Evolutionary conservation across 2,329 filamentous ascomycete genomes (phyloP).

Genomic region (Neofusicoccum laricinum): DNA sequence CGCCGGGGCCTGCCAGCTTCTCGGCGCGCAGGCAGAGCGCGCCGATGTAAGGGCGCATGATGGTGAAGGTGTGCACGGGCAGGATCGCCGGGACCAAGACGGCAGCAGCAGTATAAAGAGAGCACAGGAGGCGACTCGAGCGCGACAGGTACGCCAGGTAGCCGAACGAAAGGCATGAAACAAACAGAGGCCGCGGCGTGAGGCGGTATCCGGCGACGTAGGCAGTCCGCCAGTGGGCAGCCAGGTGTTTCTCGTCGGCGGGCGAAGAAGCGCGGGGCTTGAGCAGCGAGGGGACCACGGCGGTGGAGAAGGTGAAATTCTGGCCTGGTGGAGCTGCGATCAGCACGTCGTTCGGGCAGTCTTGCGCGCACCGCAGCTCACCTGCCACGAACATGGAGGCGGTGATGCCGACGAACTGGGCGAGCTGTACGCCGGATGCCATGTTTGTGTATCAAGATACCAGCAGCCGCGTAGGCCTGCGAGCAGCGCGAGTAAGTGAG

Average conservation of each 20-base stretch:
- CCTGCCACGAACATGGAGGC: slow-evolving; percentile 5
- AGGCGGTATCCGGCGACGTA: slow-evolving; percentile 1
- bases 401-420: slow-evolving; percentile 12
- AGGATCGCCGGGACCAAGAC: slow-evolving; percentile 2
- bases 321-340: neutral
- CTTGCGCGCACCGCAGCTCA: neutral
- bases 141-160: neutral
- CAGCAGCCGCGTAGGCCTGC: neutral
- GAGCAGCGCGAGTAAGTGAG: neutral
- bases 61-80: slow-evolving; percentile 8
- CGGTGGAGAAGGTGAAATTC: slow-evolving; percentile 1
- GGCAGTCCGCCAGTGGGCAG: slow-evolving; percentile 2
- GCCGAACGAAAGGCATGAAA: neutral
- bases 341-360: neutral
- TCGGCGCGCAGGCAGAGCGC: slow-evolving; percentile 8
- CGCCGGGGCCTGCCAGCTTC: slow-evolving; percentile 4
- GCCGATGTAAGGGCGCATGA: slow-evolving; percentile 8
- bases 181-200: neutral
- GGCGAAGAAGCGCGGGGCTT: neutral
- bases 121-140: neutral
- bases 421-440: neutral
- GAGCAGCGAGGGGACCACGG: slow-evolving; percentile 10
- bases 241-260: neutral
- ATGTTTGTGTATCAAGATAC: neutral
- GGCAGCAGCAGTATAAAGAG: neutral